Evolutionary conservation across 495 filamentous ascomycete species (phyloP), one percentile per base, ranked within the genome.

Genomic region (Arthonia radiata): DNA sequence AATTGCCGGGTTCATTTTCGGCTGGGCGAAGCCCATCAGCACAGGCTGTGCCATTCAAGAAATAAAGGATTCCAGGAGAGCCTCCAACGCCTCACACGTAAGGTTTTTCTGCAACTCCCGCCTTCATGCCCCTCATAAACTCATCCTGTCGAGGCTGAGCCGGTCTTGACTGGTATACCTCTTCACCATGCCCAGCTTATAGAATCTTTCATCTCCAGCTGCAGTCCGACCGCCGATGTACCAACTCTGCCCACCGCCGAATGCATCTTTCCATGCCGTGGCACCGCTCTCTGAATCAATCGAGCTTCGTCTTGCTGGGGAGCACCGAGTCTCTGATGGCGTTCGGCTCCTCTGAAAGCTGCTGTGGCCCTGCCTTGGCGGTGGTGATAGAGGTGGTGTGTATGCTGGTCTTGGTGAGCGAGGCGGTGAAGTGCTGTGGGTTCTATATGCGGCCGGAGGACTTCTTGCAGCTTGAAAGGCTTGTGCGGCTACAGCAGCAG

Each of bases 141-240:
- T 65, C 38, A 67, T 27, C 28, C 58, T 42, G 47, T 67, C 62
- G 31, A 65, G 33, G 28, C 61, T 66, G 24, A 64, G 33, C 27
- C 59, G 38, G 34, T 64, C 62, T 17, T 57, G 49, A 37, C 62
- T 67, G 28, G 53, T 47, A 21, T 62, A 50, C 29, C 62, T 41
- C 40, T 56, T 48, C 22, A 65, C 59, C 7, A 64, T 57, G 13
- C 61, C 60, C 1, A 67, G 41, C 36, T 76, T 70, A 38, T 89
- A 89, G 44, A 81, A 91, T 39, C 67, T 59, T 47, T 92, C 81
- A 40, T 91, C 81, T 3, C 81, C 81, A 1, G 51, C 57, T n/a
- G 77, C 70, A 17, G 77, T 89, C 36, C 72, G 51, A 2, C 81
- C 81, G 2, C 81, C 81, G 28, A 92, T 77, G 46, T 83, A 92